These are phyloP conservation scores for Scedosporium aurantiacum DNA, from an alignment of 2,329 filamentous ascomycete species.

Conservation along the genomic window DNA sequence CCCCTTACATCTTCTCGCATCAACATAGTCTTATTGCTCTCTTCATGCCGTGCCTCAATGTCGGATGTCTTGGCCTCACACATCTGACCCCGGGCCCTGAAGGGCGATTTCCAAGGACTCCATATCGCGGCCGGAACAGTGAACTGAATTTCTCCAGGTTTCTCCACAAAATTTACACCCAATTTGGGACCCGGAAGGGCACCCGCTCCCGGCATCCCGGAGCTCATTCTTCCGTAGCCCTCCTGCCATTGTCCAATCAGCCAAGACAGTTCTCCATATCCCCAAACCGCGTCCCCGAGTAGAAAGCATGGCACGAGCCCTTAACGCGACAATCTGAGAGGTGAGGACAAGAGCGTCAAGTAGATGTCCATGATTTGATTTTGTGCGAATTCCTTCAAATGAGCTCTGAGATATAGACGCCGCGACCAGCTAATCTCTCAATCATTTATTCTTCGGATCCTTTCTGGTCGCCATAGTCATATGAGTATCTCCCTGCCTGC, in stretches of 20 bases:
- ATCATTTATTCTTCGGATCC: neutral
- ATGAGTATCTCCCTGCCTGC: too few species aligned
- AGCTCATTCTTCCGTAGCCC: neutral
- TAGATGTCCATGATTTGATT: neutral
- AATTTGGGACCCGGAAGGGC: neutral
- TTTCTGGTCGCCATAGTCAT: too few species aligned
- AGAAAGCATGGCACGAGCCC: neutral
- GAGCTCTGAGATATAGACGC: neutral
- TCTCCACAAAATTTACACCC: neutral
- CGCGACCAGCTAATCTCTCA: neutral
- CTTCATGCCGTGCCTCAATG: neutral
- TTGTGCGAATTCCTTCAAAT: neutral
- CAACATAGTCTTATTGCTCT: neutral
- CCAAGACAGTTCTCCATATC: neutral
- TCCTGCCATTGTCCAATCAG: too few species aligned
- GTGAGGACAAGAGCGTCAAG: neutral
- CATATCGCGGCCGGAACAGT: neutral
- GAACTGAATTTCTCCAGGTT: neutral
- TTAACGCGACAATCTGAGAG: neutral
- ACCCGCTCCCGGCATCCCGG: neutral
- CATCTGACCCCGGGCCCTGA: neutral
- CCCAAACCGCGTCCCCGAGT: neutral
- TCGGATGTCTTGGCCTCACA: neutral
- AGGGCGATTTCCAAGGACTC: neutral
- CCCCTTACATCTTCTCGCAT: too few species aligned